Conservation (phyloP, 2,329 filamentous ascomycete species). For the Fusarium phyllophilum region DNA sequence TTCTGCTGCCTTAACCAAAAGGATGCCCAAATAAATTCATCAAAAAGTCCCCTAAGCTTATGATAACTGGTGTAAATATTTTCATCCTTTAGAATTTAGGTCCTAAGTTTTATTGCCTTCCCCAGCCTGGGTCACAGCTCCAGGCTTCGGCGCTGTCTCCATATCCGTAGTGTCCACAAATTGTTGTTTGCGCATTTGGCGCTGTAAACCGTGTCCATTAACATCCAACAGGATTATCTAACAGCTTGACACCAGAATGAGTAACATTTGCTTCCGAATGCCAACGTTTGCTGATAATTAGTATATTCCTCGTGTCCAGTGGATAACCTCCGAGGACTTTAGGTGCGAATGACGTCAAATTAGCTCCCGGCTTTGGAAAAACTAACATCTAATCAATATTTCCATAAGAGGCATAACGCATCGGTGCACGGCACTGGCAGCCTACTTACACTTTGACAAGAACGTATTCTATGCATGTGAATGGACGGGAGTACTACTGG, state of each 20-base stretch:
- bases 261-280: rapidly evolving
- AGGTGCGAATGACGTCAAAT: background rate
- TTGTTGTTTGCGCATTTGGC: too few species aligned
- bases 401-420: background rate
- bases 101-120: background rate
- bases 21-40: background rate
- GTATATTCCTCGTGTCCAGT: too few species aligned
- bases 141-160: background rate
- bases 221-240: rapidly evolving
- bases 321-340: rapidly evolving
- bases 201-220: rapidly evolving
- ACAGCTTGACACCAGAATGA: too few species aligned
- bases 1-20: background rate
- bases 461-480: background rate
- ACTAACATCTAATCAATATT: background rate
- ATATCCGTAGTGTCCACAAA: background rate
- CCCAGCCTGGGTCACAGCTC: background rate
- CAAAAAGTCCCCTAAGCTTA: too few species aligned
- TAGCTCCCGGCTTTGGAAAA: background rate
- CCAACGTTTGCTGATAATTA: background rate
- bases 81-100: too few species aligned
- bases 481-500: background rate
- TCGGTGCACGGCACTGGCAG: background rate
- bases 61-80: rapidly evolving
- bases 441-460: background rate